Percentiles rank a stretch among this genome's conserved stretches.
Conservation (phyloP, 108 stramenopile species). For the Cyclotella sp. region DNA sequence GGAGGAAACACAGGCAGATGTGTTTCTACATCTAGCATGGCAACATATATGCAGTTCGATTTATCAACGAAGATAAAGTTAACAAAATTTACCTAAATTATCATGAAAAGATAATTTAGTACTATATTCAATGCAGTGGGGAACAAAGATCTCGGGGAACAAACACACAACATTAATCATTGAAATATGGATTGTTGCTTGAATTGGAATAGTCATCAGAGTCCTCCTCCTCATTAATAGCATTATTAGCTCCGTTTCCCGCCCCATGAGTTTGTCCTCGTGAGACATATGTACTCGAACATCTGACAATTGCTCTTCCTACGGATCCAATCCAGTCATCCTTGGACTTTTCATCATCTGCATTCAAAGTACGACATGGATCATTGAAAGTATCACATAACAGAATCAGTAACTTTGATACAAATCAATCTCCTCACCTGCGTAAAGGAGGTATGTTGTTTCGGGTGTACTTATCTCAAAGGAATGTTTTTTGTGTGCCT, state of each 20-base stretch:
- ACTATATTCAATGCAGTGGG: too few relatives aligned
- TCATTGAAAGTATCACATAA: conserved; percentile 56
- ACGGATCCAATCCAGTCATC: conserved; percentile 99
- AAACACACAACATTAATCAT: conserved; percentile 57
- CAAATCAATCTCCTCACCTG: conserved; percentile 36
- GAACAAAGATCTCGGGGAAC: too few relatives aligned
- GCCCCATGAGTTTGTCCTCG: conserved; percentile 30
- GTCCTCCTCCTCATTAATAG: conserved; percentile 66
- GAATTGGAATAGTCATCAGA: conserved; percentile 81
- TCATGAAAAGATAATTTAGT: too few relatives aligned
- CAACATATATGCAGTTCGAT: too few relatives aligned
- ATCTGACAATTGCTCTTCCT: conserved; percentile 98
- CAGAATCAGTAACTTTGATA: neutral
- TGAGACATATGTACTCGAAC: conserved; percentile 76
- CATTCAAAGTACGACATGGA: conserved; percentile 78
- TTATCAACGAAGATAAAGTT: too few relatives aligned
- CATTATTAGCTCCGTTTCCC: conserved; percentile 29
- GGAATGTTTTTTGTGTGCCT: conserved; percentile 93
- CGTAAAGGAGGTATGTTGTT: conserved; percentile 94
- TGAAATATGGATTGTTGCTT: conserved; percentile 84
- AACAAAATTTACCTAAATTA: too few relatives aligned
- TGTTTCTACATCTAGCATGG: too few relatives aligned
- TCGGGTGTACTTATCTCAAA: conserved; percentile 98
- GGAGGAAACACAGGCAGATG: too few relatives aligned
- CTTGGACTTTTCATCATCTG: conserved; percentile 98